These are phyloP conservation scores for Xylona heveae DNA, from an alignment of 495 filamentous ascomycete species.

Conservation along the genomic window DNA sequence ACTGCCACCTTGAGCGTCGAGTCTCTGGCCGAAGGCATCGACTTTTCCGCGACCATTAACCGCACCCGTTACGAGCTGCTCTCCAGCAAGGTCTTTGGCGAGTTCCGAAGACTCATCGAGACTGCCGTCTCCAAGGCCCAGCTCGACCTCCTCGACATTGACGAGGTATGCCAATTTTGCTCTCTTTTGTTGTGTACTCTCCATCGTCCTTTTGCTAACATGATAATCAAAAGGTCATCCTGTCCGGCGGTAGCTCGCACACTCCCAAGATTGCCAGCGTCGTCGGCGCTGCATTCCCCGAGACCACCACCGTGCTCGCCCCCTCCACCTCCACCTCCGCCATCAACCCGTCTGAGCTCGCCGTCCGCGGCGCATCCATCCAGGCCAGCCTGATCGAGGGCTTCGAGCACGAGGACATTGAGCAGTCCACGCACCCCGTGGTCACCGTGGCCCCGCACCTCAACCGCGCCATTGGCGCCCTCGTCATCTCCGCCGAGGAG, in stretches of 20 bases:
- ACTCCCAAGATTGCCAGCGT: constrained; percentile 77
- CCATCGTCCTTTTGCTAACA: neutral
- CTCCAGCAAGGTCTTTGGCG: constrained; percentile 57
- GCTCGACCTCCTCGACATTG: constrained; percentile 78
- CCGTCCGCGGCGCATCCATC: constrained; percentile 78
- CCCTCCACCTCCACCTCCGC: constrained; percentile 55
- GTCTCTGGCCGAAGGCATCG: constrained; percentile 64
- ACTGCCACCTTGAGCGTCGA: constrained; percentile 84
- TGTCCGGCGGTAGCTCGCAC: constrained; percentile 81
- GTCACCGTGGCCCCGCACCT: constrained; percentile 88
- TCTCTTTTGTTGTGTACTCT: constrained; percentile 1
- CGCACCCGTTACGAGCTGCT: constrained; percentile 84
- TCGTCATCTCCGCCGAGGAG: constrained; percentile 41
- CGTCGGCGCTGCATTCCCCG: constrained; percentile 57
- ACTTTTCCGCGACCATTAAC: constrained; percentile 83
- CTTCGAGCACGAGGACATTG: constrained; percentile 83
- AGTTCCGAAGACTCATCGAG: constrained; percentile 69
- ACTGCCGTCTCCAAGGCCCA: constrained; percentile 77
- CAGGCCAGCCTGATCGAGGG: constrained; percentile 84
- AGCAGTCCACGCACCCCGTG: constrained; percentile 85
- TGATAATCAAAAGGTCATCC: constrained; percentile 37
- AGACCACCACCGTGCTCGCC: constrained; percentile 55
- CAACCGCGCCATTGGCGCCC: constrained; percentile 67
- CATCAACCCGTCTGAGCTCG: constrained; percentile 82
- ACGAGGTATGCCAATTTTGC: constrained; percentile 32